phyloP scores from a whole-genome alignment of 148 eudicot genomes.

The Polygonum maritimum region DNA sequence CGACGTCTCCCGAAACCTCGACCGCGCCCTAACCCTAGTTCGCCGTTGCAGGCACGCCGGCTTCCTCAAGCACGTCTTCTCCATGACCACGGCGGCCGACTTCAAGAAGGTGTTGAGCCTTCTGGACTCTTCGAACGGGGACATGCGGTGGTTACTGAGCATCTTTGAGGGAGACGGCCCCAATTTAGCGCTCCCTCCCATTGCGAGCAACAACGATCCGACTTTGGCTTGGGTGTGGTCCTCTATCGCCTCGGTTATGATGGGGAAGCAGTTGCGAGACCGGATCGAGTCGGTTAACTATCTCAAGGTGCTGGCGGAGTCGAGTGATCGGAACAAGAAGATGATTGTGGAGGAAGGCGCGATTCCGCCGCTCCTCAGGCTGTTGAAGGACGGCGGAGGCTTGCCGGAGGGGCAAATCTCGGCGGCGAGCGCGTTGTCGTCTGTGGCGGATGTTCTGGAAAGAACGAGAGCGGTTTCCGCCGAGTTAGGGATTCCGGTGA shows the following conservation, averaged over 20 bases:
- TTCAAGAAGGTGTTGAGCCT: slow-evolving; percentile 48
- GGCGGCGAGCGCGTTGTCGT: slow-evolving; percentile 41
- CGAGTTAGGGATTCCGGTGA: slow-evolving; percentile 34
- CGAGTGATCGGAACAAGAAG: slow-evolving; percentile 43
- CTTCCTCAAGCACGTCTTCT: slow-evolving; percentile 44
- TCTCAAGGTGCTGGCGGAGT: slow-evolving; percentile 36
- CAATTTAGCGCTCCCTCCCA: slow-evolving; percentile 43
- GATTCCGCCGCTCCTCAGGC: slow-evolving; percentile 39
- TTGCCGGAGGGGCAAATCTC: slow-evolving; percentile 54
- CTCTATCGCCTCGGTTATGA: slow-evolving; percentile 45
- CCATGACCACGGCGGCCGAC: slow-evolving; percentile 60
- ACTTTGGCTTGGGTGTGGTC: slow-evolving; percentile 76
- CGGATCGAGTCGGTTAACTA: slow-evolving; percentile 46
- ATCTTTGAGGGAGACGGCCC: slow-evolving; percentile 32
- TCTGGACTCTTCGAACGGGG: slow-evolving; percentile 51
- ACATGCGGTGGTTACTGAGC: slow-evolving; percentile 51
- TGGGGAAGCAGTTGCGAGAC: slow-evolving; percentile 37
- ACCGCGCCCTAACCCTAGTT: slow-evolving; percentile 44
- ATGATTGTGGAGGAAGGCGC: slow-evolving; percentile 72
- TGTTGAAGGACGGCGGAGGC: slow-evolving; percentile 57
- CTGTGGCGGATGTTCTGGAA: slow-evolving; percentile 38
- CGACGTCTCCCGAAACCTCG: slow-evolving; percentile 45
- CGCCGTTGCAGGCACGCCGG: slow-evolving; percentile 52
- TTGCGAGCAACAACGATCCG: slow-evolving; percentile 52
- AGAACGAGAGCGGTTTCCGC: slow-evolving; percentile 29